These are phyloP conservation scores for Pseudozyma tsukubaensis DNA, from an alignment of 1,284 basidiomycete genomes.

Conservation along the genomic window DNA sequence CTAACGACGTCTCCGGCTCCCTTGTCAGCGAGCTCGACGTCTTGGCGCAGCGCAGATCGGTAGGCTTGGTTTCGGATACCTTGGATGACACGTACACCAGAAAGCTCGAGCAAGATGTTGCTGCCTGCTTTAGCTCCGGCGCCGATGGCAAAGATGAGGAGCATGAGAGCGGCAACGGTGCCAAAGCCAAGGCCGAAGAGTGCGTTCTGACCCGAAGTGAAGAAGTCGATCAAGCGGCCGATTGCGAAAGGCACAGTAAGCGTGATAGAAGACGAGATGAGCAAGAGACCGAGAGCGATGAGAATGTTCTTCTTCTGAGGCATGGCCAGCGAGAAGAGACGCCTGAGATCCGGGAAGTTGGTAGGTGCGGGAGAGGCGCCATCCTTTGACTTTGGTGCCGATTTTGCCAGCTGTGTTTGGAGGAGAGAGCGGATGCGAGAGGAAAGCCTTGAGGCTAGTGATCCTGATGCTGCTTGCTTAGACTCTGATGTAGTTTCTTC, in stretches of 20 bases:
- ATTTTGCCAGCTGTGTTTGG: constrained; percentile 42
- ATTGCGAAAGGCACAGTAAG: constrained; percentile 72
- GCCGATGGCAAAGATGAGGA: constrained; percentile 85
- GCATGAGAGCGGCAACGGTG: constrained; percentile 81
- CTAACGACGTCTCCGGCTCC: constrained; percentile 95
- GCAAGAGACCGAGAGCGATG: constrained; percentile 61
- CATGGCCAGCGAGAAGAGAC: constrained; percentile 63
- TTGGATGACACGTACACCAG: constrained; percentile 91
- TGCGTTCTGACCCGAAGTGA: constrained; percentile 54
- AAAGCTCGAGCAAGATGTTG: constrained; percentile 83
- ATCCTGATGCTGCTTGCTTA: constrained; percentile 4
- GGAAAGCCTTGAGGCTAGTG: constrained; percentile 24
- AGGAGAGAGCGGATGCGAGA: constrained; percentile 22
- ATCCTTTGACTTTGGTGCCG: constrained; percentile 42
- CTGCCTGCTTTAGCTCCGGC: constrained; percentile 88
- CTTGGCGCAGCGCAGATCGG: constrained; percentile 82
- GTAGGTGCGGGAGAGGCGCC: constrained; percentile 40
- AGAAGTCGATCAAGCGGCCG: constrained; percentile 67
- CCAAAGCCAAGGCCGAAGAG: constrained; percentile 75
- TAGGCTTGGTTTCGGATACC: constrained; percentile 86
- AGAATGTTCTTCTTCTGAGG: constrained; percentile 61
- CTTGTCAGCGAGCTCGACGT: constrained; percentile 81
- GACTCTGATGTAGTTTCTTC: neutral
- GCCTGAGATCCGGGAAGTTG: constrained; percentile 60
- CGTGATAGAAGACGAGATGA: constrained; percentile 75